A percentile compares a stretch with the other conserved stretches of the same genome.
Conservation (phyloP, 2,329 filamentous ascomycete species). For the Zymoseptoria crescenta region DNA sequence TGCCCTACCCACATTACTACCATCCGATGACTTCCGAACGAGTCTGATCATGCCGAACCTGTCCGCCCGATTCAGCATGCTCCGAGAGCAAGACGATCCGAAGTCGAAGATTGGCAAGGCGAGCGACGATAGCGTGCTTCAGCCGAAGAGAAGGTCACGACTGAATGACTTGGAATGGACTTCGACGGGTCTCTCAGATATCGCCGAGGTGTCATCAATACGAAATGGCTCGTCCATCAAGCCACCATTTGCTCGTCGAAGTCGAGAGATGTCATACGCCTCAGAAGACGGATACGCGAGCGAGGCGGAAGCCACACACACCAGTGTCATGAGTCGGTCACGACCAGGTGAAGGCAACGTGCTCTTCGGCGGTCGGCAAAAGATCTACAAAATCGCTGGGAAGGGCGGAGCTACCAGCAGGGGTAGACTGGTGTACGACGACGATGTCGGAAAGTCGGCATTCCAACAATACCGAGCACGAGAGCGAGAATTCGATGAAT, state of each 20-base stretch:
- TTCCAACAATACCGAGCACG: conserved; percentile 68
- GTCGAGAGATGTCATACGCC: conserved; percentile 58
- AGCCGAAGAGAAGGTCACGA: conserved; percentile 71
- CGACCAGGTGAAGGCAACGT: conserved; percentile 85
- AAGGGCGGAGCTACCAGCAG: conserved; percentile 43
- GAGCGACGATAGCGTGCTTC: conserved; percentile 87
- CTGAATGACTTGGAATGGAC: conserved; percentile 62
- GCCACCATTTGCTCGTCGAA: conserved; percentile 49
- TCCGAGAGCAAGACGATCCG: conserved; percentile 89
- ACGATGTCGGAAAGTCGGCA: conserved; percentile 73
- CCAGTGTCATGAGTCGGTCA: conserved; percentile 75
- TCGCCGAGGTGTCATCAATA: conserved; percentile 83
- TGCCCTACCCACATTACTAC: conserved; percentile 66
- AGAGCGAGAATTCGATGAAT: conserved; percentile 45
- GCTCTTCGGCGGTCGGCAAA: conserved; percentile 89
- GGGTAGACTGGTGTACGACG: conserved; percentile 70
- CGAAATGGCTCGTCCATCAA: conserved; percentile 46
- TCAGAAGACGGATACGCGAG: conserved; percentile 51
- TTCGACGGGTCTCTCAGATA: conserved; percentile 60
- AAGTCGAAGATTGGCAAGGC: conserved; percentile 84
- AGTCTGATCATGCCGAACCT: conserved; percentile 93
- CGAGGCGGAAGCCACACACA: conserved; percentile 57
- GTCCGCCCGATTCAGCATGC: conserved; percentile 93
- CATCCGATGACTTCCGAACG: conserved; percentile 87
- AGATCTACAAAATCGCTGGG: conserved; percentile 77